Percentiles rank a stretch among this genome's conserved stretches.
Evolutionary conservation across 345 rosid species (phyloP).

Genomic region (Excoecaria agallocha): DNA sequence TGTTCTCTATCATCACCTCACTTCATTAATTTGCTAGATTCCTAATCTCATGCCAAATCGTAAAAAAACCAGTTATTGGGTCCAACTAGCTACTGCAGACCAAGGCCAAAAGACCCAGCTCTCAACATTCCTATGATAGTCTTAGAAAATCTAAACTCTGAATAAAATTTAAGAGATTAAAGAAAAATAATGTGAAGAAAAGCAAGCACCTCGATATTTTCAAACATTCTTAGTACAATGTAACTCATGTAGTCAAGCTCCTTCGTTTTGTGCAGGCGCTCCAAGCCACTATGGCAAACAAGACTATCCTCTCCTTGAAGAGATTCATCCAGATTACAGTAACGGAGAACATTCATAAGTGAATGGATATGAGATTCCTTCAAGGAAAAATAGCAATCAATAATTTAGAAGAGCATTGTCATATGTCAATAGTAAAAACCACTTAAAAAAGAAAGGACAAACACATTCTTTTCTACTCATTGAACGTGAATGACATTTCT

Average conservation of each 20-base stretch:
- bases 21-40: background rate
- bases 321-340: conserved; percentile 93
- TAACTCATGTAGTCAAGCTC: conserved; percentile 99
- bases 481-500: conserved; percentile 4
- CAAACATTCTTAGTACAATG: conserved; percentile 86
- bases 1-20: no score
- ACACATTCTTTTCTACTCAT: background rate
- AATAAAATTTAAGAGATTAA: background rate
- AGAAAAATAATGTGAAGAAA: background rate
- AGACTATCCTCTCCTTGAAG: conserved; percentile 95
- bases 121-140: background rate
- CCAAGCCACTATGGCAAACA: conserved; percentile 67
- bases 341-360: conserved; percentile 89
- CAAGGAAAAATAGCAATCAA: conserved; percentile 17
- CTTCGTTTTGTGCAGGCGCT: conserved; percentile 73
- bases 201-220: conserved; percentile 70
- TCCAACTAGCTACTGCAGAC: background rate
- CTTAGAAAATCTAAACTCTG: background rate
- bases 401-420: conserved; percentile 1
- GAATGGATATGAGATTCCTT: conserved; percentile 99
- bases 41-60: background rate
- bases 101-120: background rate
- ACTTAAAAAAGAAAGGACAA: background rate
- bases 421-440: background rate
- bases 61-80: background rate